Evolutionary conservation across 768 basidiomycete species (phyloP).

Genomic region (Pisolithus microcarpus): DNA sequence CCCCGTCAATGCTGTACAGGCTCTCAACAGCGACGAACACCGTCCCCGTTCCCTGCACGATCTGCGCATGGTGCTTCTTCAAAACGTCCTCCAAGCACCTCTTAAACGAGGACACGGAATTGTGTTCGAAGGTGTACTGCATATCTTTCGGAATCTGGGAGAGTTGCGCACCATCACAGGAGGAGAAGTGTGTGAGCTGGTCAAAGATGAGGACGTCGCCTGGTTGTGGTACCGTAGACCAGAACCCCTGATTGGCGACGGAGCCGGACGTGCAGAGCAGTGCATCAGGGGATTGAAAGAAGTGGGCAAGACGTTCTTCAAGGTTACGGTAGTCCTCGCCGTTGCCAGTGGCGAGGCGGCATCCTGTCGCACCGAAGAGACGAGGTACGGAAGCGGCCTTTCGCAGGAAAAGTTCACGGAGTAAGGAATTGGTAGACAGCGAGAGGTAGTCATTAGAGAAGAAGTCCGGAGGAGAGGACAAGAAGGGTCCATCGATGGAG

Average conservation of each 20-base stretch:
- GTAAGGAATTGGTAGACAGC: constrained; percentile 27
- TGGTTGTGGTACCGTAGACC: constrained; percentile 36
- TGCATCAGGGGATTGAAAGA: constrained; percentile 34
- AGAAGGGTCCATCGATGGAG: too few relatives aligned
- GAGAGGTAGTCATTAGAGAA: constrained; percentile 50
- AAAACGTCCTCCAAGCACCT: constrained; percentile 21
- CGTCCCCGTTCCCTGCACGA: constrained; percentile 20
- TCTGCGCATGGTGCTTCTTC: constrained; percentile 15
- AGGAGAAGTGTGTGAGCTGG: constrained; percentile 45
- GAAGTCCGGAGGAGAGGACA: constrained; percentile 20
- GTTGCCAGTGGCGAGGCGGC: constrained; percentile 35
- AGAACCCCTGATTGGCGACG: constrained; percentile 47
- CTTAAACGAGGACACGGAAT: constrained; percentile 31
- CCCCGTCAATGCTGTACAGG: constrained; percentile 58
- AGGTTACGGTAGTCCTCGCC: constrained; percentile 22
- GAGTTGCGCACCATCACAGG: constrained; percentile 44
- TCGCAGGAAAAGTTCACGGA: constrained; percentile 29
- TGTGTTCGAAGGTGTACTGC: constrained; percentile 38
- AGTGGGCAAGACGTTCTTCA: constrained; percentile 12
- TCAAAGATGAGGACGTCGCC: constrained; percentile 47
- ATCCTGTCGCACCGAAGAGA: constrained; percentile 43
- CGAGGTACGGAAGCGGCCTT: constrained; percentile 13
- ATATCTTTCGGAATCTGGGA: constrained; percentile 22
- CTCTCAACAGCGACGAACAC: constrained; percentile 48
- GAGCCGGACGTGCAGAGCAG: constrained; percentile 41